These are phyloP conservation scores for Barbarea vulgaris DNA, from an alignment of 345 rosid species.

Conservation along the genomic window DNA sequence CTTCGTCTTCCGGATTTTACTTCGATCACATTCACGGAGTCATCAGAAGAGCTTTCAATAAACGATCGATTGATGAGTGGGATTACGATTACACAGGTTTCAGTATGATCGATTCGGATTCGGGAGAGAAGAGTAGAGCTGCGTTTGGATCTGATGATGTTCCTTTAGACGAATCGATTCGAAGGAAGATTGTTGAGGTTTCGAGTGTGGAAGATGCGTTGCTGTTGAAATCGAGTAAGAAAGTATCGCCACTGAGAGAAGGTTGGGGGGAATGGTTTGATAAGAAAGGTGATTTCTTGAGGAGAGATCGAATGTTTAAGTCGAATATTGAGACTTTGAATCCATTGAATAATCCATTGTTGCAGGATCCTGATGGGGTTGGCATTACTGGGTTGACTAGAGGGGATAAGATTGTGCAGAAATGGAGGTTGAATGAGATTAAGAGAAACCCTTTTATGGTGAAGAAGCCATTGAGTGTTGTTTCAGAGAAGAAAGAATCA, in stretches of 20 bases:
- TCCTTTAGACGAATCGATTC: constrained; percentile 69
- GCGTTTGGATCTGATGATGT: constrained; percentile 84
- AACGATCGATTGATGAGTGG: constrained; percentile 85
- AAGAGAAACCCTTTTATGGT: constrained; percentile 62
- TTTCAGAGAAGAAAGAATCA: constrained; percentile 32
- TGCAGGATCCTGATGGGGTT: constrained; percentile 93
- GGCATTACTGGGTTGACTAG: constrained; percentile 72
- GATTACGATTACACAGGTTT: constrained; percentile 67
- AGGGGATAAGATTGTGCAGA: constrained; percentile 76
- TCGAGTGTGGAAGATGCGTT: constrained; percentile 71
- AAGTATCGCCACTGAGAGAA: constrained; percentile 67
- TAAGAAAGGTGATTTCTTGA: constrained; percentile 83
- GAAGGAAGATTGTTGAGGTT: constrained; percentile 71
- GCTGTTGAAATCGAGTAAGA: constrained; percentile 60
- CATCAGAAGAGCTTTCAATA: constrained; percentile 57
- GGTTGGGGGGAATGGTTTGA: constrained; percentile 99
- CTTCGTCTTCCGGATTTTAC: constrained; percentile 59
- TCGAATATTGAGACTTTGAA: constrained; percentile 77
- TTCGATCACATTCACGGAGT: constrained; percentile 74
- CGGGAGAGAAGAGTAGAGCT: constrained; percentile 43
- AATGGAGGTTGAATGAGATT: constrained; percentile 65
- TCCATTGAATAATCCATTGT: constrained; percentile 75
- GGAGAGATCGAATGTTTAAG: constrained; percentile 83
- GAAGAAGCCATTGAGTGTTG: constrained; percentile 64
- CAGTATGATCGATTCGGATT: constrained; percentile 25